Base-by-base conservation (phyloP, 2,329 filamentous ascomycete species). In the Epichloe baconii region DNA sequence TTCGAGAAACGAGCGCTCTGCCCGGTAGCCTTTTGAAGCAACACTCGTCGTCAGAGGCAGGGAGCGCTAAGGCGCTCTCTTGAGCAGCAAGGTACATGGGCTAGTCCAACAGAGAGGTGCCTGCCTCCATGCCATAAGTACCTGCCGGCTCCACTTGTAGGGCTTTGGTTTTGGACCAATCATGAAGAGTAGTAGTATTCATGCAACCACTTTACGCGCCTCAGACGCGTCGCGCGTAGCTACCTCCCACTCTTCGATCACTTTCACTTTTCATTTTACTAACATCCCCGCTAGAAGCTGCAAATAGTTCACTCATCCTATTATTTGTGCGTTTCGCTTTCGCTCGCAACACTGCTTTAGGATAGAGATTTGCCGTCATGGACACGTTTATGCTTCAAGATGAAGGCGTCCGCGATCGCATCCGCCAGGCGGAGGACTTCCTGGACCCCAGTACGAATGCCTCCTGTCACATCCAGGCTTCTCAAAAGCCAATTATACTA, bases 401-500 rank as follows among this genome's bases (percentile, higher is more conserved):
- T 76, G 87, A 93, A 69, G 88, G 85, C 58, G 82, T 85, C 61
- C 79, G 82, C 60, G 84, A 94, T 71, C 87, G 89, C 62, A 81
- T 95, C 66, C 85, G 88, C 61, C 81, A 85, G 57, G 89, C 88
- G n/a, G 79, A 85, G 61, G 90, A 96, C 67, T 96, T 97, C 64
- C 80, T 97, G 43, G 91, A 96, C 73, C 91, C 91, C 54, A 83
- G 89, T 95, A 78, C 62, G 83, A 45, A n/a, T 26, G 11, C 19
- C 19, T 12, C 14, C 8, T 31, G 21, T 26, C n/a, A 7, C 17
- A 26, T 14, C 14, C 44, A 26, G n/a, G 15, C 21, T 35, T 52
- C 21, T 15, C n/a, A 17, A 34, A 17, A 26, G 47, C 21, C 41
- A 14, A 7, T 45, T 4, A 8, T 37, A 42, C 42, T 48, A 19